Base-by-base conservation (phyloP, 768 basidiomycete species). In the Peribolospora baueri region DNA sequence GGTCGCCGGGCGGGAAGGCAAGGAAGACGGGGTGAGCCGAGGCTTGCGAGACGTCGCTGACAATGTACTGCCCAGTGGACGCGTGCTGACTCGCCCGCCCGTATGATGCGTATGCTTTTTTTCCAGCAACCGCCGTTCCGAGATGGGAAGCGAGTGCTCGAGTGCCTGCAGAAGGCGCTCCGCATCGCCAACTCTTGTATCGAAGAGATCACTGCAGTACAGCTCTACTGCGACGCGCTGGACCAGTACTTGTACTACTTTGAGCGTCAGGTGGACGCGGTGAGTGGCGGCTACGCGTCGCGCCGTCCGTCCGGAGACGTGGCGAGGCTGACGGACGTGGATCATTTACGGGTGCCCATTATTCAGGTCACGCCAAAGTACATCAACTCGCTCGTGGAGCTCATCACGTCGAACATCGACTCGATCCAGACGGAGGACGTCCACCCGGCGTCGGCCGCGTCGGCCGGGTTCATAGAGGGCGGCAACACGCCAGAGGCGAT, bases 181-280 rank as follows among this genome's bases (percentile, higher is more conserved):
- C 78, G 91, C 2, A 95, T 93, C 62, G 93, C 93, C 5, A 88
- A 90, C 63, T 88, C 86, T 3, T 85, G 85, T 37, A 90, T 87
- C 53, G 93, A 97, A 67, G 90, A 95, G 63, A 84, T 97, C 59
- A 84, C 93, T 45, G 95, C 85, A 3, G 81, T 95, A 3, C 91
- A 95, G 65, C 73, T 97, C 6, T 97, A 95, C 66, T 86, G 85
- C 60, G 87, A 95, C 66, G 86, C 91, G 9, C 76, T 98, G 41
- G 91, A 98, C 65, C 83, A 82, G 63, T 97, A 97, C 67, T 70
- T 95, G 46, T 95, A 87, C 67, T 97, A 93, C 69, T 81, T 95
- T 54, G 91, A 98, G 63, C 84, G 80, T 49, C 83, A 82, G 50
- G 85, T 88, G 37, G 78, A 86, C 54, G 86, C 85, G 14, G 91